Base-by-base conservation (phyloP, 768 basidiomycete species). In the Lactarius hengduanensis region DNA sequence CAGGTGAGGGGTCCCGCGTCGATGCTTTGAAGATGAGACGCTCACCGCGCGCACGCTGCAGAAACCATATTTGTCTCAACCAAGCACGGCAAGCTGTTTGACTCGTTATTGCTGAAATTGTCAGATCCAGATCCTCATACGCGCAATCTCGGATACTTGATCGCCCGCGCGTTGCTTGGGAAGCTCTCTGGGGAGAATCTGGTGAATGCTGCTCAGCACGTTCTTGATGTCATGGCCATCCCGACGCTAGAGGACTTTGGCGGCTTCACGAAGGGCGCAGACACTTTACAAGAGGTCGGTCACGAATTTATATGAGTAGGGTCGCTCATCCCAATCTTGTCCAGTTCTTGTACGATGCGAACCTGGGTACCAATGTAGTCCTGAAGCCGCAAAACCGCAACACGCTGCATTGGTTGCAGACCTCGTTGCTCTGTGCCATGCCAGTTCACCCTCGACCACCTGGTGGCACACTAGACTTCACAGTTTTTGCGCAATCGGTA, bases 11-110 rank as follows among this genome's bases (percentile, higher is more conserved):
- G 38, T 74, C 57, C 28, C 54, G 28, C 45, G 4, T 32, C 6
- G 34, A 54, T 50, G 54, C 11, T 4, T 34, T 66, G 65, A 62
- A 16, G 26, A 20, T 2, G 20, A 28, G 41, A 30, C 16, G 38
- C 43, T 22, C 63, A 54, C 28, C 63, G 59, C 60, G 28, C 26
- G 30, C 56, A 36, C 64, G 20, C 55, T 53, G 15, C 69, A 92
- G 92, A 85, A 58, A 92, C 90, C 66, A 84, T 93, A 59, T 71
- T 88, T 11, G 74, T 74, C 3, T 89, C 88, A 0, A 78, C 81
- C 45, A 71, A 81, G 22, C 79, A 77, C 60, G 60, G 73, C 2
- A 69, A 75, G 26, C 81, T 86, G 65, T 71, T 88, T 20, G 77
- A 78, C 2, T 77, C 77, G 61, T 73, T 95, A 16, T 72, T 92